Conservation (phyloP, 2,329 filamentous ascomycete species). For the Fusarium sp. region DNA sequence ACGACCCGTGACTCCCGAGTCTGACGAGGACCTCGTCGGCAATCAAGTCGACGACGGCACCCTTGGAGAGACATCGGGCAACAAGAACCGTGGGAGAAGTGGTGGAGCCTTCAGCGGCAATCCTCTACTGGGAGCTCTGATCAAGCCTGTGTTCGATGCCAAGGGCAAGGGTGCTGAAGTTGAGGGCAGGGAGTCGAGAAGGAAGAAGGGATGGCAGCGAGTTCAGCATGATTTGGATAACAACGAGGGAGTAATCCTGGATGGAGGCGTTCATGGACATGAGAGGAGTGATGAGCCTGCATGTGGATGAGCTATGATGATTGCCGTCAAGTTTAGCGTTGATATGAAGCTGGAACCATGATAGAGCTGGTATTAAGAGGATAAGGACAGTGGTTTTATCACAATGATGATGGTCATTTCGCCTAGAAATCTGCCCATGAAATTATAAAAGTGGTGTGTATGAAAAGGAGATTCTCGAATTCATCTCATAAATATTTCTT, state of each 20-base stretch:
- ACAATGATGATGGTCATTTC: neutral
- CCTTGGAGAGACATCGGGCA: slow-evolving; percentile 54
- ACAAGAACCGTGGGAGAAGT: slow-evolving; percentile 50
- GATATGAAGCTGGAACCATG: neutral
- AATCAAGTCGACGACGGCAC: slow-evolving; percentile 51
- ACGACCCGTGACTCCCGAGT: slow-evolving; percentile 66
- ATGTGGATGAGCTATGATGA: slow-evolving; percentile 48
- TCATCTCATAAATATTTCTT: neutral
- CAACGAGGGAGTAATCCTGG: slow-evolving; percentile 70
- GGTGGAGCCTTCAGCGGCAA: slow-evolving; percentile 77
- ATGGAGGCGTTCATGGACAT: slow-evolving; percentile 66
- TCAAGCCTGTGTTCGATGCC: slow-evolving; percentile 71
- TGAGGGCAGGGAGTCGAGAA: slow-evolving; percentile 58
- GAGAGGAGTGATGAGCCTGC: slow-evolving; percentile 56
- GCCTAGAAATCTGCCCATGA: neutral
- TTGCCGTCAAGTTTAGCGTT: too few relatives aligned
- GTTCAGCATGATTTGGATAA: slow-evolving; percentile 72
- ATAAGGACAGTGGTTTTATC: neutral
- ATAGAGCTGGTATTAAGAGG: neutral
- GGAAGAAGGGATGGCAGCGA: slow-evolving; percentile 66
- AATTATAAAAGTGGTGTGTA: neutral
- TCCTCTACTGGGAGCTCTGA: slow-evolving; percentile 73
- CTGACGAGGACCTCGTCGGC: slow-evolving; percentile 55
- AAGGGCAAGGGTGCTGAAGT: slow-evolving; percentile 64
- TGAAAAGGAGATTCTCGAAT: neutral